A percentile compares a stretch with the other conserved stretches of the same genome.
These are phyloP conservation scores for Butyriboletus pseudospeciosus DNA, from an alignment of 1,284 basidiomycete species.

Conservation along the genomic window DNA sequence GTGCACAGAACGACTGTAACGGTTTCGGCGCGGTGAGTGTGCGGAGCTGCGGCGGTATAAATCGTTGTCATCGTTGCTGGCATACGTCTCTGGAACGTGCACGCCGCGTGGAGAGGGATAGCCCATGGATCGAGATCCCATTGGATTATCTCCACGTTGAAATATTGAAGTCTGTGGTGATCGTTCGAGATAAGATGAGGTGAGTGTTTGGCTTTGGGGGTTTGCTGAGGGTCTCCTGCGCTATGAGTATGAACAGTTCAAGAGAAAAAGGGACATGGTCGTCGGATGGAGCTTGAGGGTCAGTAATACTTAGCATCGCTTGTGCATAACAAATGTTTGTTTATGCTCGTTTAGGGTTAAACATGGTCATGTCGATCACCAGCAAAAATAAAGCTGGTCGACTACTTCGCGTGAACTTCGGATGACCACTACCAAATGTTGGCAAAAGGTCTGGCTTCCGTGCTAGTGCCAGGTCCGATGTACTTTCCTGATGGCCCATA, in stretches of 20 bases:
- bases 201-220: not conserved
- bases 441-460: too few relatives aligned
- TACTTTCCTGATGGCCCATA: too few relatives aligned
- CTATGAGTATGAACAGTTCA: not conserved
- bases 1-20: constrained; percentile 18
- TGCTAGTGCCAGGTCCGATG: too few relatives aligned
- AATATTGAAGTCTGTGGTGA: not conserved
- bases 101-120: constrained; percentile 25
- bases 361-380: too few relatives aligned
- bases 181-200: not conserved
- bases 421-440: too few relatives aligned
- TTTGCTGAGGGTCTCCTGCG: not conserved
- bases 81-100: constrained; percentile 20
- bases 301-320: too few relatives aligned
- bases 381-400: too few relatives aligned
- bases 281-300: not conserved
- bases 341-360: too few relatives aligned
- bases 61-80: constrained; percentile 5
- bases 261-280: not conserved
- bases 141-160: not conserved
- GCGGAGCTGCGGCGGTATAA: constrained; percentile 6
- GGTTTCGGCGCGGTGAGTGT: constrained; percentile 15
- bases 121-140: constrained; percentile 6
- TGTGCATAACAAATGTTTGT: too few relatives aligned
- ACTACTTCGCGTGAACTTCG: too few relatives aligned